phyloP scores from a whole-genome alignment of 441 rosid species.

The Pelargonium fulgidum region DNA sequence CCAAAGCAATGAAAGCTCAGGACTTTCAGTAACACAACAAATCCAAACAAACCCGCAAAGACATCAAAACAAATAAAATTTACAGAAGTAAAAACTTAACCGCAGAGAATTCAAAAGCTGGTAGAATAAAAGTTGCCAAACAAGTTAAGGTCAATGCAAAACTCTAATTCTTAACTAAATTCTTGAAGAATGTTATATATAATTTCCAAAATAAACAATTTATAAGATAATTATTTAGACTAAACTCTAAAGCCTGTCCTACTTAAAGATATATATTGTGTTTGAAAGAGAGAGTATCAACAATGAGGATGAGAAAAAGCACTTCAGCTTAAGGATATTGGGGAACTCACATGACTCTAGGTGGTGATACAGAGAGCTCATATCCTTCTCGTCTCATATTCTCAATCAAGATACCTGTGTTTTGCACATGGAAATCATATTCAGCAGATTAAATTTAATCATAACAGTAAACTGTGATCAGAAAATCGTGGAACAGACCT shows the following conservation, averaged over 20 bases:
- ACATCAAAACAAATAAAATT: too few relatives aligned
- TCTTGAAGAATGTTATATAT: not conserved
- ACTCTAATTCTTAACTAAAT: not conserved
- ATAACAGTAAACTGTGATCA: not conserved
- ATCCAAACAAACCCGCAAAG: too few relatives aligned
- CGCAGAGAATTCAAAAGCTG: not conserved
- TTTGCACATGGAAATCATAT: slow-evolving; percentile 13
- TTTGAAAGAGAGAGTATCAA: not conserved
- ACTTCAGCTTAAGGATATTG: slow-evolving; percentile 12
- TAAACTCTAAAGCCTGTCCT: not conserved
- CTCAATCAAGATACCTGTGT: slow-evolving; percentile 92
- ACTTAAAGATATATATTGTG: not conserved
- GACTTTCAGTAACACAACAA: too few relatives aligned
- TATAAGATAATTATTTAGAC: not conserved
- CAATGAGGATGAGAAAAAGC: slow-evolving; percentile 7
- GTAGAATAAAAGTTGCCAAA: not conserved
- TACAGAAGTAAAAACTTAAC: not conserved
- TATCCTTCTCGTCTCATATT: slow-evolving; percentile 97
- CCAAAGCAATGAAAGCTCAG: too few relatives aligned
- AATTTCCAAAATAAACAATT: not conserved
- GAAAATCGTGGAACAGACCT: slow-evolving; percentile 38
- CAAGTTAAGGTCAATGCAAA: not conserved
- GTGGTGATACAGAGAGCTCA: slow-evolving; percentile 93
- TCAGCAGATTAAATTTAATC: slow-evolving; percentile 15
- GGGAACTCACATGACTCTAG: slow-evolving; percentile 81